These are phyloP conservation scores for Alternaria angustiovoidea DNA, from an alignment of 2,329 filamentous ascomycete genomes.

Conservation along the genomic window DNA sequence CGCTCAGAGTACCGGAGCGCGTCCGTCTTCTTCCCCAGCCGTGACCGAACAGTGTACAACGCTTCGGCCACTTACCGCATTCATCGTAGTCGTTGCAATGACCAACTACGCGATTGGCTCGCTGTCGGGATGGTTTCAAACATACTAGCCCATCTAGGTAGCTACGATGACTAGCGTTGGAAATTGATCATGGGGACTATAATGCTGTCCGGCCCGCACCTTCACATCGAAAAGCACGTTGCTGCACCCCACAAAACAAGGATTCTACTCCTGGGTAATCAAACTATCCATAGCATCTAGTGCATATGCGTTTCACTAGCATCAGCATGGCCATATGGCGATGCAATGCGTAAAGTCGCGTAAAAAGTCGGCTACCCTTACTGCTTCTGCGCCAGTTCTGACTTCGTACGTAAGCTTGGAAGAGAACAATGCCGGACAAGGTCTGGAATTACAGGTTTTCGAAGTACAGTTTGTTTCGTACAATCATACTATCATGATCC, in stretches of 20 bases:
- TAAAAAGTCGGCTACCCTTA: background rate
- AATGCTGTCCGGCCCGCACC: slow-evolving; percentile 16
- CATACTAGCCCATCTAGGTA: background rate
- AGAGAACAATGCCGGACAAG: accelerated
- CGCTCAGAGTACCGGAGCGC: slow-evolving; percentile 3
- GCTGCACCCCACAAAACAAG: slow-evolving; percentile 8
- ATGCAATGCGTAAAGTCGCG: background rate
- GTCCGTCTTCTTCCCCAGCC: background rate
- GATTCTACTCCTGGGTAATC: slow-evolving; percentile 3
- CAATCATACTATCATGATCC: no score
- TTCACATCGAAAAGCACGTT: slow-evolving; percentile 9
- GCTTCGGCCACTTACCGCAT: slow-evolving; percentile 10
- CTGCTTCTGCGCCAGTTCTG: background rate
- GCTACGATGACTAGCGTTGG: background rate
- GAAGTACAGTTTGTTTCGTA: no score
- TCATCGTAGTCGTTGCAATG: slow-evolving; percentile 2
- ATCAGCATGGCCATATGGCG: background rate
- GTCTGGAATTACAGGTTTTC: background rate
- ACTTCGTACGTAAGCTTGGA: background rate
- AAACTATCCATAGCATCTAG: background rate
- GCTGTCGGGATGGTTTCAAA: slow-evolving; percentile 9
- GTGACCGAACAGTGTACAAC: background rate
- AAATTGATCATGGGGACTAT: slow-evolving; percentile 14
- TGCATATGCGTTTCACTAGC: background rate
- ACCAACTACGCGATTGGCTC: slow-evolving; percentile 9